phyloP scores from a whole-genome alignment of 192 early-diverging fungal genomes.

The Diversispora eburnea region DNA sequence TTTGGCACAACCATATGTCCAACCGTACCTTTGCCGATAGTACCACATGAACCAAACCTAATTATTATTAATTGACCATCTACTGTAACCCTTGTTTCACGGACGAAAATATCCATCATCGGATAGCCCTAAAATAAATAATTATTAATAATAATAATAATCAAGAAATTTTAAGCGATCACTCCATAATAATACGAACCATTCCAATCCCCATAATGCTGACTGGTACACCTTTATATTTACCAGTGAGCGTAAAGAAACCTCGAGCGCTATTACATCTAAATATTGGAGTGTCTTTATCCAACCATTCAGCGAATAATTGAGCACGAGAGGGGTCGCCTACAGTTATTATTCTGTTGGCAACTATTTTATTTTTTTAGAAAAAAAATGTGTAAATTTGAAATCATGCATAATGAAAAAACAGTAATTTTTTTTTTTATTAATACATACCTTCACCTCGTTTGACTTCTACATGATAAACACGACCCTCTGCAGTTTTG shows the following conservation, averaged over 20 bases:
- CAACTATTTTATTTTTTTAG: constrained; percentile 43
- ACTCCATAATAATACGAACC: neutral
- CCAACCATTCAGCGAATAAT: constrained; percentile 58
- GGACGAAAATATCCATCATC: constrained; percentile 91
- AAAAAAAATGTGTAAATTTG: neutral
- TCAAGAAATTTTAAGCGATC: neutral
- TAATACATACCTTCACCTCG: constrained; percentile 53
- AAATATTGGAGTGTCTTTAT: constrained; percentile 51
- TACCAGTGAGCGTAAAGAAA: constrained; percentile 82
- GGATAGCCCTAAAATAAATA: constrained; percentile 50
- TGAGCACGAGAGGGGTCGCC: constrained; percentile 78
- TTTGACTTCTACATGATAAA: constrained; percentile 67
- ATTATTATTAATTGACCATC: constrained; percentile 76
- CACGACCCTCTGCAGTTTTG: neutral
- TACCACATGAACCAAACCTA: constrained; percentile 86
- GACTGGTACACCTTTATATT: constrained; percentile 69
- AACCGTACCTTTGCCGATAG: constrained; percentile 48
- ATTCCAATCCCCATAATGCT: constrained; percentile 75
- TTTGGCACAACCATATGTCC: constrained; percentile 72
- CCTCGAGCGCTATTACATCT: constrained; percentile 61
- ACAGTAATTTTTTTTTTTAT: neutral
- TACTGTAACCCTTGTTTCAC: constrained; percentile 78
- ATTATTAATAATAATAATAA: neutral
- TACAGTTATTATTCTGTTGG: constrained; percentile 86
- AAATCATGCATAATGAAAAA: too few species aligned